Base-by-base conservation (phyloP, 768 basidiomycete species). In the Naganishia onofrii region DNA sequence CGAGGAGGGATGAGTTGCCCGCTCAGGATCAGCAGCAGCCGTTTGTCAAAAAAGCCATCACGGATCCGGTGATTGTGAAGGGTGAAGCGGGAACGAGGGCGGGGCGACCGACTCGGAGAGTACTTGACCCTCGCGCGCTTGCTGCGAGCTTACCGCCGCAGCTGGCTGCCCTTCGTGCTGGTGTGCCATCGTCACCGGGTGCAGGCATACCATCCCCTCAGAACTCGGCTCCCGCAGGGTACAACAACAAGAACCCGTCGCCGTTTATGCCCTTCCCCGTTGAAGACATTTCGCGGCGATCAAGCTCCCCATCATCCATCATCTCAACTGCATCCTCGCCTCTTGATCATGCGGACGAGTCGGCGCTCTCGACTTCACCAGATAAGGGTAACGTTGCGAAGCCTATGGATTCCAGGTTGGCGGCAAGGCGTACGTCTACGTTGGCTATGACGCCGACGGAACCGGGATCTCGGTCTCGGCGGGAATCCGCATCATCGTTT, bases 121-220 rank as follows among this genome's bases (percentile, higher is more conserved):
- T 70, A 17, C 69, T 76, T 42, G 73, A 76, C 28, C 73, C 79
- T 26, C 78, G 82, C 32, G 80, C 84, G 76, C 81, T 86, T 60
- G 83, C 84, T 0, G 82, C 85, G 0, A 83, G 85, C 67, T 77
- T 86, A 21, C 82, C 84, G 32, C 84, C 86, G 1, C 85, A 85
- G 67, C 80, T 87, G 21, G 84, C 84, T 0, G 86, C 84, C 5
- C 75, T 87, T 23, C 83, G 86, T 28, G 65, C 81, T 13, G 77
- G 71, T 7, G 67, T 63, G 0, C 67, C 66, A 5, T 15, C 53
- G 3, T 38, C 42, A n/a, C 34, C 48, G 34, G 26, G 9, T 26
- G 54, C 26, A 26, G 28, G 23, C 34, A 8, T 23, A 46, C 38
- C 31, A 42, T 26, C 44, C 51, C 44, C 57, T 6, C 26, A 51